A percentile compares a stretch with the other conserved stretches of the same genome.
Evolutionary conservation across 73 alveolate species (phyloP).

Genomic region (Effrenium voratum): DNA sequence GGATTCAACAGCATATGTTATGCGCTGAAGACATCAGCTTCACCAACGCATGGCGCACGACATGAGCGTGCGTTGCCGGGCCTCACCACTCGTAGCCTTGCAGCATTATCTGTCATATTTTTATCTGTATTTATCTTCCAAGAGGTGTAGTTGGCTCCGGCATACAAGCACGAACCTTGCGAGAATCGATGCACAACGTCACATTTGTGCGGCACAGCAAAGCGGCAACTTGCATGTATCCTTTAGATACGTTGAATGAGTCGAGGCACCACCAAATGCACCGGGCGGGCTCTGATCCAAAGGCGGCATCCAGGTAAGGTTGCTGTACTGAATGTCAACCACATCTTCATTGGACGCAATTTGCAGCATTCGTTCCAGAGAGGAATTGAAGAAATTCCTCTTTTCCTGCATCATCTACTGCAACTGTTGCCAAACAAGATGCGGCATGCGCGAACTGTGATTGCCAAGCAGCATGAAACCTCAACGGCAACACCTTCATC

Average conservation of each 20-base stretch:
- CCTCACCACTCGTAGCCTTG: conserved; percentile 73
- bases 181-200: background rate
- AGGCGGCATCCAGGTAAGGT: conserved; percentile 65
- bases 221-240: background rate
- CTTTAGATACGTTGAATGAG: too few relatives aligned
- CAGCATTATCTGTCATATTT: conserved; percentile 77
- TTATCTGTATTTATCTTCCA: conserved; percentile 62
- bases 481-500: background rate
- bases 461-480: background rate
- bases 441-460: background rate
- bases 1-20: background rate
- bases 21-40: background rate
- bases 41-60: background rate
- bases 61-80: background rate
- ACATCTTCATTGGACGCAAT: conserved; percentile 5
- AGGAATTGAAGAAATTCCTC: background rate
- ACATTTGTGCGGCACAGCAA: background rate
- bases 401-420: conserved; percentile 2
- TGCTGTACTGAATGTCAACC: conserved; percentile 55
- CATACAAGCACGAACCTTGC: conserved; percentile 63
- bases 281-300: conserved; percentile 80
- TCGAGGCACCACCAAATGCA: conserved; percentile 12
- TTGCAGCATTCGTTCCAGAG: background rate
- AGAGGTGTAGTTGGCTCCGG: conserved; percentile 71
- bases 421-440: too few relatives aligned